These are phyloP conservation scores for Aspergillus sclerotioniger DNA, from an alignment of 495 filamentous ascomycete genomes.

Conservation along the genomic window DNA sequence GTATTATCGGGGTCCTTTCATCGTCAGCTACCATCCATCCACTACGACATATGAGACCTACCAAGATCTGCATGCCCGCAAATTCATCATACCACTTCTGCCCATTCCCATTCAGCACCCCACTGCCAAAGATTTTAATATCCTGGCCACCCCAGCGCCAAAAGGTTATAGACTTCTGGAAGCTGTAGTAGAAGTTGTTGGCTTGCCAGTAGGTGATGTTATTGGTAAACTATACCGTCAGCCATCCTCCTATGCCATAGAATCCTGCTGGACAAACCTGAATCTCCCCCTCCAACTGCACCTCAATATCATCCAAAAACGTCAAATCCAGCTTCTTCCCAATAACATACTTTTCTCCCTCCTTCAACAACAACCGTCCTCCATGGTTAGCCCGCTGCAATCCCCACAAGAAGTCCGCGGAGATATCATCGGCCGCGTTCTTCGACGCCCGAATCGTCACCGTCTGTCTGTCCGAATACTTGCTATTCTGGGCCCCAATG, in stretches of 20 bases:
- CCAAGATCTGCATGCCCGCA: constrained; percentile 44
- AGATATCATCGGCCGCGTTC: constrained; percentile 53
- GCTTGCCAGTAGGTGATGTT: constrained; percentile 58
- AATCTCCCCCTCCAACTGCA: constrained; percentile 56
- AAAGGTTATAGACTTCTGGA: constrained; percentile 60
- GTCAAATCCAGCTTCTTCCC: constrained; percentile 56
- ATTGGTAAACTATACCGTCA: constrained; percentile 49
- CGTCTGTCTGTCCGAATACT: constrained; percentile 39
- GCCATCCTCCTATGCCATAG: background rate
- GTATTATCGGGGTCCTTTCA: constrained; percentile 47
- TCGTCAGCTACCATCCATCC: background rate
- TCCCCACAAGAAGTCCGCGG: constrained; percentile 50
- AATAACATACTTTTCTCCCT: constrained; percentile 52
- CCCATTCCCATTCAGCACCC: constrained; percentile 56
- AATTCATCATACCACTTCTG: constrained; percentile 51
- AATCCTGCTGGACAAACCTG: constrained; percentile 24
- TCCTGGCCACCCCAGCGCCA: constrained; percentile 59
- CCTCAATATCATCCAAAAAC: constrained; percentile 55
- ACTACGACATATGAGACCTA: constrained; percentile 14
- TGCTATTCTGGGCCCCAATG: constrained; percentile 30
- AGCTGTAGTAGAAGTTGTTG: constrained; percentile 54
- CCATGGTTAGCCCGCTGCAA: constrained; percentile 54
- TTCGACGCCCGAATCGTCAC: constrained; percentile 50
- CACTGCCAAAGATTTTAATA: constrained; percentile 54
- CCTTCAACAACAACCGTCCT: constrained; percentile 49